Evolutionary conservation across 2,329 filamentous ascomycete genomes (phyloP), one percentile per base, ranked within the genome.

Genomic region (Aspergillus sergii): DNA sequence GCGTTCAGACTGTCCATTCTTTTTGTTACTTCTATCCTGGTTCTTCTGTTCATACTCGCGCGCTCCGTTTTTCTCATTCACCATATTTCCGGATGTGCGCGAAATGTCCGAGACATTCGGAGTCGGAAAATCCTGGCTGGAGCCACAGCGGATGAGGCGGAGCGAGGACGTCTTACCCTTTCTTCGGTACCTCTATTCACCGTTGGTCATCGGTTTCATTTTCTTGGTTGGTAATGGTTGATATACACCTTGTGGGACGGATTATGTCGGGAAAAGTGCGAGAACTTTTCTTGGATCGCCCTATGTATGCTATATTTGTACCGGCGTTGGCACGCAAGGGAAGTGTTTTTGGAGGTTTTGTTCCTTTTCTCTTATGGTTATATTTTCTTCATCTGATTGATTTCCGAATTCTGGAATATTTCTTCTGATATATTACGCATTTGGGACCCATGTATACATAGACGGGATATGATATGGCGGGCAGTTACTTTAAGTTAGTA

Each of bases 251-350:
- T 36, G 51, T 34, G 51, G 51, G 51, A 30, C 32, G 51, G 51
- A 54, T 21, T 54, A 30, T 32, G 51, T 54, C 30, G 51, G 51
- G 51, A 54, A 34, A 54, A 26, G 43, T 36, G 57, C 39, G 45
- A 41, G 45, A 59, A 23, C 57, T 51, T 51, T 59, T 59, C 57
- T 59, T 59, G 57, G 45, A 50, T 59, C 57, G 57, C 32, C 57
- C 57, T 46, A 59, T 51, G 57, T 59, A 50, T 59, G 57, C 57
- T 59, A 59, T 59, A 51, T 59, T 55, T 59, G 45, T 51, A 59
- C 21, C 23, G 57, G 57, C 57, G 57, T 59, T 59, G 57, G 45
- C 45, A 59, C 45, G 45, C 57, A 51, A 50, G 43, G 57, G 45
- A 51, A 30, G 21, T 55, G 30, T 39, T 32, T 46, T 39, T 59